A percentile compares a stretch with the other conserved stretches of the same genome.
phyloP scores from a whole-genome alignment of 345 rosid species.

The Citrus cavaleriei region DNA sequence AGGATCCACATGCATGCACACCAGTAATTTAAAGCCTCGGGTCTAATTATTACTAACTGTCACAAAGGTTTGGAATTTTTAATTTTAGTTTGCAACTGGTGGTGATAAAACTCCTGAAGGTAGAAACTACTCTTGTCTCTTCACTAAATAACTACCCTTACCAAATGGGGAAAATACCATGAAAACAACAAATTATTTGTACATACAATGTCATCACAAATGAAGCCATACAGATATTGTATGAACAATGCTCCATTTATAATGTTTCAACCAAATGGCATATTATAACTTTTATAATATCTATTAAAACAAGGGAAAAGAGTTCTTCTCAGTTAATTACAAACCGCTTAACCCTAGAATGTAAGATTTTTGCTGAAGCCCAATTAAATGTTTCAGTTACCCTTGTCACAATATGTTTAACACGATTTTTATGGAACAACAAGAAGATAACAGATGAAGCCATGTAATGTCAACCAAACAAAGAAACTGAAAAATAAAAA shows the following conservation, averaged over 20 bases:
- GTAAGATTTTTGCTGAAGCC: neutral
- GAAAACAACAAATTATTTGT: neutral
- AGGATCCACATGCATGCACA: neutral
- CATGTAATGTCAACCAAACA: conserved; percentile 2
- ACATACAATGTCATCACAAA: neutral
- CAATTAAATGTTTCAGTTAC: neutral
- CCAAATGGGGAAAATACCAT: neutral
- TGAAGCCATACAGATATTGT: neutral
- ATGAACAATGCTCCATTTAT: neutral
- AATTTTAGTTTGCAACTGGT: neutral
- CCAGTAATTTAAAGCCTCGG: neutral
- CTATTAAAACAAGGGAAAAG: neutral
- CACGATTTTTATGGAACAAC: neutral
- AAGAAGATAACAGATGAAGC: neutral
- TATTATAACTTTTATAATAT: neutral
- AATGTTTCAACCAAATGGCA: neutral
- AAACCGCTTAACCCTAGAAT: neutral
- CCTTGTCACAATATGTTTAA: neutral
- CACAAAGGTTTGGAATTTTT: neutral
- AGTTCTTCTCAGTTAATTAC: neutral
- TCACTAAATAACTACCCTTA: neutral
- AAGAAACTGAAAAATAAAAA: conserved; percentile 22
- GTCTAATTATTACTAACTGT: neutral
- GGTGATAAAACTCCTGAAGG: neutral
- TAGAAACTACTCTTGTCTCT: neutral